A percentile compares a stretch with the other conserved stretches of the same genome.
phyloP scores from a whole-genome alignment of 371 early-diverging fungal species.

The Blyttiomyces sp. region DNA sequence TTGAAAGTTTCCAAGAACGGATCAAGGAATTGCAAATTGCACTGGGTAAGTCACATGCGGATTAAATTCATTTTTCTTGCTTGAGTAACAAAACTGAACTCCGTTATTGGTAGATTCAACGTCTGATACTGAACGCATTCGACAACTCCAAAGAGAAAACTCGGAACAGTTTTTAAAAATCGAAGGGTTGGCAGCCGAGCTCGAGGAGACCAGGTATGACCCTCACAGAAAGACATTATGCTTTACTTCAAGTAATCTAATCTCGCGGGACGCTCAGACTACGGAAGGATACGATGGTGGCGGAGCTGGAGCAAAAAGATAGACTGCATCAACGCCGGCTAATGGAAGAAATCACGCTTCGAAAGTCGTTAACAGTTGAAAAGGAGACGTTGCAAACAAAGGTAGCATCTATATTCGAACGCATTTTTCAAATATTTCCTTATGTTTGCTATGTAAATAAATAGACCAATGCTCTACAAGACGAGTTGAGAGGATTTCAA shows the following conservation, averaged over 20 bases:
- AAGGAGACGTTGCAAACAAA: constrained; percentile 30
- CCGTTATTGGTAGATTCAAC: constrained; percentile 16
- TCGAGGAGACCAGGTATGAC: constrained; percentile 27
- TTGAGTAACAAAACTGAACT: neutral
- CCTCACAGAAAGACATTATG: neutral
- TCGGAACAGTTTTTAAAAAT: constrained; percentile 31
- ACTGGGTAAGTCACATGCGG: constrained; percentile 11
- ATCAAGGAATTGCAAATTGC: constrained; percentile 16
- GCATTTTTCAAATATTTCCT: neutral
- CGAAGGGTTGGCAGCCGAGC: constrained; percentile 23
- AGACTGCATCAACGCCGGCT: constrained; percentile 33
- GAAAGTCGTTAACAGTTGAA: constrained; percentile 38
- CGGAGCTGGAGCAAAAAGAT: constrained; percentile 34
- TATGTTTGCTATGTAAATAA: neutral
- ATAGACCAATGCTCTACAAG: constrained; percentile 18
- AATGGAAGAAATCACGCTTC: constrained; percentile 30
- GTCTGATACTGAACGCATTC: constrained; percentile 28
- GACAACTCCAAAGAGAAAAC: constrained; percentile 38
- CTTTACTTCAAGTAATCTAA: neutral
- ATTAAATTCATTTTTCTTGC: neutral
- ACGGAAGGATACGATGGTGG: constrained; percentile 30
- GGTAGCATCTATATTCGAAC: constrained; percentile 1
- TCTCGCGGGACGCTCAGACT: constrained; percentile 15
- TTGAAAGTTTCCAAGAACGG: constrained; percentile 10
- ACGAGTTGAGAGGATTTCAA: constrained; percentile 15